Evolutionary conservation across 2,329 filamentous ascomycete species (phyloP), one percentile per base, ranked within the genome.

Genomic region (Fusarium pseudocircinatum): DNA sequence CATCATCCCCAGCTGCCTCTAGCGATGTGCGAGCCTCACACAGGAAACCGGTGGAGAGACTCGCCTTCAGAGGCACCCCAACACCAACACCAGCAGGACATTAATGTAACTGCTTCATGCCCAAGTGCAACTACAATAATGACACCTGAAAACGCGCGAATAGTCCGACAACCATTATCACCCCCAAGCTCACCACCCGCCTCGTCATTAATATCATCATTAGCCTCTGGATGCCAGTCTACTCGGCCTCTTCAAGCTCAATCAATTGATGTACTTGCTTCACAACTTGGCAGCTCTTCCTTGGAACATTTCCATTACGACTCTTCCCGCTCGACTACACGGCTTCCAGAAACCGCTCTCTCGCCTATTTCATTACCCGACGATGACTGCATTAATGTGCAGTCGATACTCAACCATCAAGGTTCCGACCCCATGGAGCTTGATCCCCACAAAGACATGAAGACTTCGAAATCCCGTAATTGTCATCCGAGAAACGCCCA

Each of bases 11-110:
- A 63, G 65, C 54, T 49, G 54, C 69, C 66, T 67, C 53, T 67
- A 67, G 53, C 52, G 52, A 75, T 77, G 75, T 60, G 72, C 70
- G 76, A 78, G 72, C 70, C 72, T 78, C 74, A 67, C 69, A 62
- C 65, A 63, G 49, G 72, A 57, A 65, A 66, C 43, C 64, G 67
- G 60, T 67, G 66, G 67, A 68, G 70, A 57, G 42, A 68, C 64
- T 72, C 65, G 66, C 66, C 72, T 57, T 53, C 60, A 67, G 57
- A 59, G 64, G 56, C 66, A 58, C 52, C 60, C 44, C 53, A 34
- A 60, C 49, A 43, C 53, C 50, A 60, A 57, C 37, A 59, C 30
- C 32, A 62, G 32, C 53, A 67, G 46, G 47, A 44, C 42, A 46
- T 30, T 14, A 50, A 47, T 42, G 32, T 22, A 22, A 50, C 34